These are phyloP conservation scores for Physocladia obscura DNA, from an alignment of 192 early-diverging fungal genomes.

Conservation along the genomic window DNA sequence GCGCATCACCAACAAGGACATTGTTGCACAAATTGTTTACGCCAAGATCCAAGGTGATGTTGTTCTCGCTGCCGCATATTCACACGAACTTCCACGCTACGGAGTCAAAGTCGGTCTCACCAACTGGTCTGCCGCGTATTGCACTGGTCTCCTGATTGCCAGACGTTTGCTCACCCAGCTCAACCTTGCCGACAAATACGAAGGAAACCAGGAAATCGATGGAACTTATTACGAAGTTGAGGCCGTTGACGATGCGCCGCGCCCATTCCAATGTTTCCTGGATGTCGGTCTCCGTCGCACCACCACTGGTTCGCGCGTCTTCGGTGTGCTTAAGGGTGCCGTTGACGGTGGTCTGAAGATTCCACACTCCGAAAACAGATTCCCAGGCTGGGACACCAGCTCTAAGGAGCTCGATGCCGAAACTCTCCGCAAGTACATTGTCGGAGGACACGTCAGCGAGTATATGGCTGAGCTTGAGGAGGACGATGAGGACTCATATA, in stretches of 20 bases:
- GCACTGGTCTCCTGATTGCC: conserved; percentile 94
- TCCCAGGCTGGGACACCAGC: conserved; percentile 92
- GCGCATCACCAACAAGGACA: conserved; percentile 98
- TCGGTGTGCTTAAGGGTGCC: conserved; percentile 97
- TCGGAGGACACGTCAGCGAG: conserved; percentile 94
- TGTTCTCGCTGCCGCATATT: conserved; percentile 91
- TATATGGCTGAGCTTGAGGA: conserved; percentile 98
- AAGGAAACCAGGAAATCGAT: conserved; percentile 88
- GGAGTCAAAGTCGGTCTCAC: conserved; percentile 98
- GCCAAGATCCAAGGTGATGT: conserved; percentile 97
- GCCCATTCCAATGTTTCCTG: conserved; percentile 97
- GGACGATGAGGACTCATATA: conserved; percentile 98
- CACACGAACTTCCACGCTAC: conserved; percentile 94
- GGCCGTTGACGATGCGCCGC: conserved; percentile 81
- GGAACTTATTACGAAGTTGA: conserved; percentile 87
- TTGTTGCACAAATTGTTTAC: conserved; percentile 95
- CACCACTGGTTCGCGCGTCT: conserved; percentile 96
- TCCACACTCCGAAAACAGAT: conserved; percentile 93
- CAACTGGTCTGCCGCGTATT: conserved; percentile 99
- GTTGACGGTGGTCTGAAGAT: conserved; percentile 97
- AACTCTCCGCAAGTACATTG: conserved; percentile 93
- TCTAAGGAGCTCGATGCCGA: conserved; percentile 89
- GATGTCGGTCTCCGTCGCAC: conserved; percentile 96
- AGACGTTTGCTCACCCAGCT: conserved; percentile 95
- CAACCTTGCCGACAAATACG: conserved; percentile 92